These are phyloP conservation scores for Chloropicon primus DNA, from an alignment of 139 green algal species.

Conservation along the genomic window DNA sequence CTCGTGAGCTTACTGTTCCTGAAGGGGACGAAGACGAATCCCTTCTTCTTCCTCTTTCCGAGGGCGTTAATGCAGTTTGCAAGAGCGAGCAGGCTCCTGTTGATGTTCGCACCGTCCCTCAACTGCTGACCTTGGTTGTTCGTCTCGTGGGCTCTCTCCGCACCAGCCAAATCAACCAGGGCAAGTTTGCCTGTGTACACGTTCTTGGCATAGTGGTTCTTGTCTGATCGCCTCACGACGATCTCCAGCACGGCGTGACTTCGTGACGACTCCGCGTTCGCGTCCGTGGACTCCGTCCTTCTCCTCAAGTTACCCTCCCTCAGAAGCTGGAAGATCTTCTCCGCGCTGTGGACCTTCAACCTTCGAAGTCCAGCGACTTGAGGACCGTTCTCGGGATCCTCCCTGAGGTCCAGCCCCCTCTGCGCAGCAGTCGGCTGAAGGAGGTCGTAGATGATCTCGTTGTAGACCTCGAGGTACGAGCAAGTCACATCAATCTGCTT, in stretches of 20 bases:
- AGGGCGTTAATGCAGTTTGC: constrained; percentile 81
- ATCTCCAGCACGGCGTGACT: constrained; percentile 48
- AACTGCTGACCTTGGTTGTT: constrained; percentile 54
- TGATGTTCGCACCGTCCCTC: constrained; percentile 71
- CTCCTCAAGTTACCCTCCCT: constrained; percentile 20
- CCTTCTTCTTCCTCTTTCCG: constrained; percentile 38
- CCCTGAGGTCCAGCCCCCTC: constrained; percentile 43
- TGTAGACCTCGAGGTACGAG: constrained; percentile 64
- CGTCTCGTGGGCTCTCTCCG: constrained; percentile 43
- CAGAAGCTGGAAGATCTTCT: constrained; percentile 26
- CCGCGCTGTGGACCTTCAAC: constrained; percentile 8
- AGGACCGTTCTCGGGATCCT: constrained; percentile 45
- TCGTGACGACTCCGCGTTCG: constrained; percentile 23
- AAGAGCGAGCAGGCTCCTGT: constrained; percentile 61
- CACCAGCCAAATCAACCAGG: constrained; percentile 51
- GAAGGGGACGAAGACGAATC: constrained; percentile 19
- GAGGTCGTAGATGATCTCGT: constrained; percentile 66
- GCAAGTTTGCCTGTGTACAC: constrained; percentile 29
- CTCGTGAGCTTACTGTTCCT: constrained; percentile 25
- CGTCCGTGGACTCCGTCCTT: constrained; percentile 28
- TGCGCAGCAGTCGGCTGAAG: constrained; percentile 31
- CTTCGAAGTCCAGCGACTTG: constrained; percentile 24
- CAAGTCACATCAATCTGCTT: constrained; percentile 39
- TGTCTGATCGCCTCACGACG: neutral
- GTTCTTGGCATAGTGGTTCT: constrained; percentile 4